These are phyloP conservation scores for Antrodiella citrinella DNA, from an alignment of 768 basidiomycete species.

Conservation along the genomic window DNA sequence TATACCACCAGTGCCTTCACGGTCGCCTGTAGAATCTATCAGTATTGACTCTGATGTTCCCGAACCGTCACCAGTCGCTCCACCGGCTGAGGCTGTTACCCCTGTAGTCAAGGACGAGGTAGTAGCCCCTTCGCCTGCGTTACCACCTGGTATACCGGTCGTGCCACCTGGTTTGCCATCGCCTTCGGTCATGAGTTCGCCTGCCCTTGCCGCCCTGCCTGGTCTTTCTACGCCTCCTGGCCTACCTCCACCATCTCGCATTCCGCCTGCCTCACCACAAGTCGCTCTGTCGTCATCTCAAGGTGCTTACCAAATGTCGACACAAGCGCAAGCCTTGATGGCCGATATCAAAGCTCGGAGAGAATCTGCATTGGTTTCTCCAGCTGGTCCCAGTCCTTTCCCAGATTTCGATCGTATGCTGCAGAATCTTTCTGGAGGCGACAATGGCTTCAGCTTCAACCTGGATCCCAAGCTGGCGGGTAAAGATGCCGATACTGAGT, in stretches of 20 bases:
- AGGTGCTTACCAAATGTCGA: conserved; percentile 80
- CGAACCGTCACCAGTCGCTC: not conserved
- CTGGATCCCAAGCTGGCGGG: conserved; percentile 70
- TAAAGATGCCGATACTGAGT: conserved; percentile 30
- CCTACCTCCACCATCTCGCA: conserved; percentile 33
- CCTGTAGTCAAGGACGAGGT: conserved; percentile 21
- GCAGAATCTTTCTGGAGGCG: conserved; percentile 58
- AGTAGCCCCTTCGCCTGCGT: conserved; percentile 27
- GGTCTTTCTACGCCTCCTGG: conserved; percentile 55
- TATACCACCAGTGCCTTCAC: conserved; percentile 28
- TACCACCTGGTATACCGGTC: conserved; percentile 45
- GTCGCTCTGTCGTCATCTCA: conserved; percentile 39
- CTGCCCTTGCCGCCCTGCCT: conserved; percentile 31
- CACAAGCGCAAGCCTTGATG: conserved; percentile 72
- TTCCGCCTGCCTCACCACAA: conserved; percentile 16
- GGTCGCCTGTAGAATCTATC: conserved; percentile 39
- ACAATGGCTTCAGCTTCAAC: conserved; percentile 79
- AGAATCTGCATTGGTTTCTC: conserved; percentile 39
- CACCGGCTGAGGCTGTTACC: conserved; percentile 26
- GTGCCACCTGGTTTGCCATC: conserved; percentile 39
- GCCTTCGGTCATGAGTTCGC: conserved; percentile 38
- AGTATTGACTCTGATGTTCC: conserved; percentile 40
- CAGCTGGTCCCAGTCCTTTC: conserved; percentile 52
- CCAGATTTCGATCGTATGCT: conserved; percentile 86
- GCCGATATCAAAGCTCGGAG: conserved; percentile 77